Percentiles rank a stretch among this genome's conserved stretches.
These are phyloP conservation scores for Tritrichomonas musculus DNA, from an alignment of 208 protist genomes.

Conservation along the genomic window DNA sequence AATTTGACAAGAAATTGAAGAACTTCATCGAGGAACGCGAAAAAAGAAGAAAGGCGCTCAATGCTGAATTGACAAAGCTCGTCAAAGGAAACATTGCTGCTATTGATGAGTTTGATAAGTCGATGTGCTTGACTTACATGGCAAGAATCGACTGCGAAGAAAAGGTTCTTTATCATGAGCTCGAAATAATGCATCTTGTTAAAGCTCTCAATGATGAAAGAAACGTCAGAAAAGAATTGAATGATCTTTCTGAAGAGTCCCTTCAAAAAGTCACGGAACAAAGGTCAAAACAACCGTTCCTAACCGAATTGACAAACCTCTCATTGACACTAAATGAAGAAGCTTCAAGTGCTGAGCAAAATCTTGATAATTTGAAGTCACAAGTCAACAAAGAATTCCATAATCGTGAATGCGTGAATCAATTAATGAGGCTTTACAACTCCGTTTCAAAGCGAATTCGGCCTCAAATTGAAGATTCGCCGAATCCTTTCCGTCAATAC, in stretches of 20 bases:
- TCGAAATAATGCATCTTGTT: constrained; percentile 20
- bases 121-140: not conserved
- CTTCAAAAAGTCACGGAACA: not conserved
- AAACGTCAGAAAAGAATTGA: not conserved
- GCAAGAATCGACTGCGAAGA: not conserved
- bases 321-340: not conserved
- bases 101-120: constrained; percentile 13
- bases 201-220: not conserved
- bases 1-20: constrained; percentile 32
- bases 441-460: not conserved
- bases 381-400: constrained; percentile 21
- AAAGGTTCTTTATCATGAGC: not conserved
- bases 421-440: not conserved
- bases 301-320: not conserved
- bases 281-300: too few species aligned
- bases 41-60: not conserved
- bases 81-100: not conserved
- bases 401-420: not conserved
- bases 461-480: not conserved
- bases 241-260: not conserved
- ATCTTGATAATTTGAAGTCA: not conserved
- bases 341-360: not conserved
- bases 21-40: constrained; percentile 1
- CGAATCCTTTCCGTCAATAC: not conserved
- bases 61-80: constrained; percentile 4